Base-by-base conservation (phyloP, 2,329 filamentous ascomycete genomes). In the Aureobasidium sp. region DNA sequence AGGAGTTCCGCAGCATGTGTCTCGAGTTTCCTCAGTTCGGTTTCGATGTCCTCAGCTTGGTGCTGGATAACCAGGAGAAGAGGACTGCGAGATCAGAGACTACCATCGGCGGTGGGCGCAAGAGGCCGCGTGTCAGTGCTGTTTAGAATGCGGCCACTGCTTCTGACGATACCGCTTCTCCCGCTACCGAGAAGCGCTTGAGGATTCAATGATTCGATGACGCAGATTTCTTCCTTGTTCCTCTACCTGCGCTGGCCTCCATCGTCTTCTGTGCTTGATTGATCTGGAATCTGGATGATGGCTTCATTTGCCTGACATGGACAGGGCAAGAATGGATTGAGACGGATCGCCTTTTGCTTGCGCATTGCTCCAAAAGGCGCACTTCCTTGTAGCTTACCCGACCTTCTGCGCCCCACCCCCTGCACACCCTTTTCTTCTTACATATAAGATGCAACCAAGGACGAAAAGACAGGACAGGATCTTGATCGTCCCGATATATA, bases 1-100 rank as follows among this genome's bases (percentile, higher is more conserved):
- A 84, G 7, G 90, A 95, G 76, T 96, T 96, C 82, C 85, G 87
- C 73, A 75, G 82, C 49, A 84, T 96, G 75, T 96, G 92, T 77
- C 77, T 96, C 72, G 89, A 96, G 76, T 91, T 87, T 72, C 92
- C 92, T 19, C 88, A 95, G 72, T 97, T 97, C 72, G 89, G 89
- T 70, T 97, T 92, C 78, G 92, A 97, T 74, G 89, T 97, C 61
- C 83, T 97, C 64, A 91, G 85, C 67, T 66, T 90, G 66, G 77
- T 81, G 63, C 74, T 81, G 15, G 78, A 81, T 68, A 73, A 75
- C 66, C 75, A 78, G 67, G 78, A 81, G 72, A 79, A 78, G 77
- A 68, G 73, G 58, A 72, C 66, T 60, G 66, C 65, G 62, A 67
- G 72, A 50, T 64, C 68, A 44, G 76, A 76, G 63, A 73, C 70